Evolutionary conservation across 2,329 filamentous ascomycete species (phyloP).

Genomic region (Fusarium concolor): DNA sequence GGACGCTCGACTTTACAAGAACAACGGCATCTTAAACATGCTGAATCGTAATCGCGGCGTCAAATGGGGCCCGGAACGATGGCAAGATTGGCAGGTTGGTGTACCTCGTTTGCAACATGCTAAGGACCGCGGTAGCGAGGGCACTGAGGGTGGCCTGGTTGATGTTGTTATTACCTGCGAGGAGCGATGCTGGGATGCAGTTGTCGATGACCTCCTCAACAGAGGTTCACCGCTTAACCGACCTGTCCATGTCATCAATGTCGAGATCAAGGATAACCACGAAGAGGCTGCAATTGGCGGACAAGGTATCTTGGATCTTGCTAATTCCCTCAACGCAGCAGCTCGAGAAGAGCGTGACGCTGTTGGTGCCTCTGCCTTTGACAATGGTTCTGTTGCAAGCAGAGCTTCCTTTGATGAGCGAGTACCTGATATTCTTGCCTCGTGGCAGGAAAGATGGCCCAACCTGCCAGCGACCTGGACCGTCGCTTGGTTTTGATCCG

Average conservation of each 20-base stretch:
- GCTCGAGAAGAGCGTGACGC: slow-evolving; percentile 80
- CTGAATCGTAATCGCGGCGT: slow-evolving; percentile 89
- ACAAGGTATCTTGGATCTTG: slow-evolving; percentile 90
- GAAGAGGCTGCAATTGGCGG: slow-evolving; percentile 94
- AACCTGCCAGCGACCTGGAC: slow-evolving; percentile 94
- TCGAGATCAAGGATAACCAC: slow-evolving; percentile 98
- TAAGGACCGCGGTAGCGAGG: slow-evolving; percentile 79
- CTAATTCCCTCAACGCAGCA: slow-evolving; percentile 82
- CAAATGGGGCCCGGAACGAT: slow-evolving; percentile 95
- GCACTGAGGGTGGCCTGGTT: slow-evolving; percentile 88
- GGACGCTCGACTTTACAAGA: slow-evolving; percentile 86
- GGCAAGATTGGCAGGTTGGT: slow-evolving; percentile 96
- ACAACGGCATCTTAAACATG: slow-evolving; percentile 96
- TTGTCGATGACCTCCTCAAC: slow-evolving; percentile 90
- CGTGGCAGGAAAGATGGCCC: slow-evolving; percentile 96
- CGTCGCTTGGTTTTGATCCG: slow-evolving; percentile 83
- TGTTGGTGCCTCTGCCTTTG: slow-evolving; percentile 74
- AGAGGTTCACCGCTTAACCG: slow-evolving; percentile 88
- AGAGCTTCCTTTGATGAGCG: slow-evolving; percentile 88
- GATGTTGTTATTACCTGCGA: slow-evolving; percentile 98
- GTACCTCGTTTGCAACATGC: slow-evolving; percentile 82
- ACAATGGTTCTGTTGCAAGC: slow-evolving; percentile 73
- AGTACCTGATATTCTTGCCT: slow-evolving; percentile 89
- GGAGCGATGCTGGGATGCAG: slow-evolving; percentile 97
- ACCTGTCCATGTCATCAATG: slow-evolving; percentile 97